phyloP scores from a whole-genome alignment of 2,329 filamentous ascomycete genomes.

The Phaeosphaeriaceae sp. region DNA sequence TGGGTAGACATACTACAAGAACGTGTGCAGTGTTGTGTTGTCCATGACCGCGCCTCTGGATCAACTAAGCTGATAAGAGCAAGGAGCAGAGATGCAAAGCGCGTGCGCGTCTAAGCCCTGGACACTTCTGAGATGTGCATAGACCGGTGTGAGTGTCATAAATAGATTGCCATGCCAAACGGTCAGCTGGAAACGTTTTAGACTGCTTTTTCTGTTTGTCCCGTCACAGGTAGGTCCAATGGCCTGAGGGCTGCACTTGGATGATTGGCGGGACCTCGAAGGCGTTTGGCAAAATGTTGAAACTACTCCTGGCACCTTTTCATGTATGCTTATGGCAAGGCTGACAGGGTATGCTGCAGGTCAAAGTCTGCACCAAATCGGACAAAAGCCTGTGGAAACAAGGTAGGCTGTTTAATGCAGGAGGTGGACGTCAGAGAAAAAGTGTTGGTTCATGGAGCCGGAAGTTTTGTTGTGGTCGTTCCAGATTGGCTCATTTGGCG shows the following conservation, averaged over 20 bases:
- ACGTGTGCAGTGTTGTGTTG: slow-evolving; percentile 70
- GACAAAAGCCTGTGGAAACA: slow-evolving; percentile 23
- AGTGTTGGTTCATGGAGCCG: slow-evolving; percentile 18
- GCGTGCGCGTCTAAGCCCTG: slow-evolving; percentile 34
- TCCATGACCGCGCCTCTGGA: slow-evolving; percentile 40
- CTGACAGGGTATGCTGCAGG: slow-evolving; percentile 34
- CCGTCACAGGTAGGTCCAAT: slow-evolving; percentile 23
- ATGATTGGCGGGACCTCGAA: slow-evolving; percentile 28
- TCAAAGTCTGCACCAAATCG: slow-evolving; percentile 19
- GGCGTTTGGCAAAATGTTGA: slow-evolving; percentile 36
- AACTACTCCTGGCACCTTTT: slow-evolving; percentile 29
- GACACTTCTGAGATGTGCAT: slow-evolving; percentile 23
- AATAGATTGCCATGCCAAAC: slow-evolving; percentile 38
- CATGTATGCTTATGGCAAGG: slow-evolving; percentile 37
- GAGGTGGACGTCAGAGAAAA: slow-evolving; percentile 13
- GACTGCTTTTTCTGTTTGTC: slow-evolving; percentile 30
- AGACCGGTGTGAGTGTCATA: slow-evolving; percentile 30
- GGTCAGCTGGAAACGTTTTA: slow-evolving; percentile 30
- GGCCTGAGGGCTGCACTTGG: slow-evolving; percentile 10
- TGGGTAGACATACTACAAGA: slow-evolving; percentile 52
- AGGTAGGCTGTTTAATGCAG: slow-evolving; percentile 32
- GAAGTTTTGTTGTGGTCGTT: slow-evolving; percentile 15
- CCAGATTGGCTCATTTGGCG: slow-evolving; percentile 44
- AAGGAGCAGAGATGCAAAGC: slow-evolving; percentile 34
- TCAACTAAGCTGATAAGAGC: slow-evolving; percentile 36